These are phyloP conservation scores for Talaromyces rugulosus DNA, from an alignment of 2,329 filamentous ascomycete genomes.

Conservation along the genomic window DNA sequence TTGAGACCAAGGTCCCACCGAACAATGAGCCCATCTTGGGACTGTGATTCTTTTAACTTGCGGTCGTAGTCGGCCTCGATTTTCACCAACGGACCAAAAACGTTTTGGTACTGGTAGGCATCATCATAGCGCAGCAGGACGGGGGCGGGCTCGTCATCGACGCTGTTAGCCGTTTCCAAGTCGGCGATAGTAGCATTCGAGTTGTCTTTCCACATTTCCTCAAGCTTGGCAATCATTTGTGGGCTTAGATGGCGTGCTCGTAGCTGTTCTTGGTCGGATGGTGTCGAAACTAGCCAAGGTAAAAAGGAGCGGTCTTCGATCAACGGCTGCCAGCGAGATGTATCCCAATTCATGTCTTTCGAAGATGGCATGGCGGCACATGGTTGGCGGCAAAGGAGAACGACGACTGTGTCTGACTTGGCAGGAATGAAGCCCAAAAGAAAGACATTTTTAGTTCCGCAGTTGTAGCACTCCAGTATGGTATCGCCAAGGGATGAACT, in stretches of 20 bases:
- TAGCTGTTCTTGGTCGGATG: slow-evolving; percentile 91
- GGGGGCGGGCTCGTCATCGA: slow-evolving; percentile 91
- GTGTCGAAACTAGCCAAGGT: slow-evolving; percentile 83
- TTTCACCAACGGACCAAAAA: slow-evolving; percentile 95
- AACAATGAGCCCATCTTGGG: slow-evolving; percentile 89
- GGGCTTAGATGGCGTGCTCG: slow-evolving; percentile 89
- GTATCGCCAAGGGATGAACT: slow-evolving; percentile 91
- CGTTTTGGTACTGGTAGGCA: slow-evolving; percentile 97
- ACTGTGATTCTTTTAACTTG: slow-evolving; percentile 97
- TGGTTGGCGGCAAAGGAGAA: slow-evolving; percentile 91
- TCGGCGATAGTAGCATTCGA: slow-evolving; percentile 82
- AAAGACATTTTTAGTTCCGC: slow-evolving; percentile 98
- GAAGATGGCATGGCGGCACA: slow-evolving; percentile 92
- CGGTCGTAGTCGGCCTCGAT: slow-evolving; percentile 99
- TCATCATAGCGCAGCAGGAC: slow-evolving; percentile 94
- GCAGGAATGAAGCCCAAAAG: slow-evolving; percentile 96
- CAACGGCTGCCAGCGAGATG: slow-evolving; percentile 92
- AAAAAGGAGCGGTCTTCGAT: slow-evolving; percentile 96
- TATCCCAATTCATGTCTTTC: slow-evolving; percentile 99
- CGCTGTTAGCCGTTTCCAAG: slow-evolving; percentile 82
- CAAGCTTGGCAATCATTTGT: slow-evolving; percentile 90
- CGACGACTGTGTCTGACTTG: slow-evolving; percentile 97
- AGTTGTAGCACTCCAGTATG: slow-evolving; percentile 97
- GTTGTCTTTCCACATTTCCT: slow-evolving; percentile 99
- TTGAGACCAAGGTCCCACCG: slow-evolving; percentile 94